A percentile compares a stretch with the other conserved stretches of the same genome.
These are phyloP conservation scores for Tulasnella calospora DNA, from an alignment of 768 basidiomycete genomes.

Conservation along the genomic window DNA sequence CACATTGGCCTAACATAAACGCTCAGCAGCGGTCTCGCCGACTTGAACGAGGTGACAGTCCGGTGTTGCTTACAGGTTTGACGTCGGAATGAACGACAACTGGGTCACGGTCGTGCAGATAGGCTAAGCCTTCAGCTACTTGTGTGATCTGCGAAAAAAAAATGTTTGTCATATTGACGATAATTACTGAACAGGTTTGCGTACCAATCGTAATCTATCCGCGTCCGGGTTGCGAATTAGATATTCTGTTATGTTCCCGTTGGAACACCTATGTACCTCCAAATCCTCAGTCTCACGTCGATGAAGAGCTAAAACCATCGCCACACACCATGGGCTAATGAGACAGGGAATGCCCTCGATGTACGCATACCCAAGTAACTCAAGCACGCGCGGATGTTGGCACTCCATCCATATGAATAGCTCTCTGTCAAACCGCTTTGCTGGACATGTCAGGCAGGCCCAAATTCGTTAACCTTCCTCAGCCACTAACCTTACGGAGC, in stretches of 20 bases:
- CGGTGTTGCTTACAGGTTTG: slow-evolving; percentile 27
- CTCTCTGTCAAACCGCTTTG: slow-evolving; percentile 10
- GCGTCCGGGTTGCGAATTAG: not conserved
- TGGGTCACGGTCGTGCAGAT: slow-evolving; percentile 27
- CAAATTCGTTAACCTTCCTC: not conserved
- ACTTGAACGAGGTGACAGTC: not conserved
- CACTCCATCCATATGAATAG: slow-evolving; percentile 1
- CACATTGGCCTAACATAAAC: not conserved
- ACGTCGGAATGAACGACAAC: slow-evolving; percentile 29
- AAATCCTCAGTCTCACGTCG: not conserved
- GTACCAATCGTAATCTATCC: not conserved
- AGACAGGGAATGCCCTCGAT: slow-evolving; percentile 2
- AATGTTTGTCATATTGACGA: not conserved
- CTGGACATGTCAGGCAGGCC: not conserved
- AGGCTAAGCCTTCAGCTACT: slow-evolving; percentile 26
- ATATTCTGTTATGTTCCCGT: slow-evolving; percentile 17
- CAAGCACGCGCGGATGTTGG: slow-evolving; percentile 7
- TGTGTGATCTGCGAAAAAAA: slow-evolving; percentile 12
- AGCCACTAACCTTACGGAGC: not conserved
- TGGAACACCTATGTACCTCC: not conserved
- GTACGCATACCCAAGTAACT: slow-evolving; percentile 11
- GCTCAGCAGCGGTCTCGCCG: not conserved
- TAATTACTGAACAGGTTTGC: not conserved
- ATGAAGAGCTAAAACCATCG: not conserved
- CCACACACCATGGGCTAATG: slow-evolving; percentile 10